Conservation (phyloP, 2,329 filamentous ascomycete species). For the Microcyclosporella mali region DNA sequence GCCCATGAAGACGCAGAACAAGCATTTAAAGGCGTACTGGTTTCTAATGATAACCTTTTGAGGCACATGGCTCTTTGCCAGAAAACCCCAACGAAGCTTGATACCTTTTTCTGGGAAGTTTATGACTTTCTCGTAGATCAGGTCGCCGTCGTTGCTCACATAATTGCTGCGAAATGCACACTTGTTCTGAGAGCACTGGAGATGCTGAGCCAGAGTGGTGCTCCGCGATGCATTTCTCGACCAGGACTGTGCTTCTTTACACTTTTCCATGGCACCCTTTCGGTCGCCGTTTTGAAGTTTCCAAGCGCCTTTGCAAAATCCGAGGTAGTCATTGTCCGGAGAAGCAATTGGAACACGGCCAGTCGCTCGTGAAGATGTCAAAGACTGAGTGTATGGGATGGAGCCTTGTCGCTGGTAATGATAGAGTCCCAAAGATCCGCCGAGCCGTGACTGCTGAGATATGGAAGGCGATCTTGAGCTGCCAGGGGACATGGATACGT, state of each 20-base stretch:
- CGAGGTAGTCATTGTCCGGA: slow-evolving; percentile 27
- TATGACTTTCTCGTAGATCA: slow-evolving; percentile 21
- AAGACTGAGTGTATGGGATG: not conserved
- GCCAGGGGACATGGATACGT: not conserved
- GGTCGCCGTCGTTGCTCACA: slow-evolving; percentile 24
- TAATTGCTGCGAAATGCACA: slow-evolving; percentile 41
- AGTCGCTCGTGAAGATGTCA: not conserved
- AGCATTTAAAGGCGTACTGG: slow-evolving; percentile 37
- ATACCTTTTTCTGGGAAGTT: slow-evolving; percentile 28
- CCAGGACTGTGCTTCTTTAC: slow-evolving; percentile 13
- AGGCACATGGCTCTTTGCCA: slow-evolving; percentile 42
- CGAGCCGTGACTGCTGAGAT: too few relatives aligned
- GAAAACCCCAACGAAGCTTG: slow-evolving; percentile 42
- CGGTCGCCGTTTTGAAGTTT: slow-evolving; percentile 32
- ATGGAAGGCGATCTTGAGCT: too few relatives aligned
- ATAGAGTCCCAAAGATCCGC: too few relatives aligned
- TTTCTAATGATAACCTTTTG: slow-evolving; percentile 25
- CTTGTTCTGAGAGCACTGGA: slow-evolving; percentile 36
- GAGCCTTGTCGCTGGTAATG: not conserved
- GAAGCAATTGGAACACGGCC: slow-evolving; percentile 16
- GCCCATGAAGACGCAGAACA: slow-evolving; percentile 40
- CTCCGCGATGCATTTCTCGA: slow-evolving; percentile 14
- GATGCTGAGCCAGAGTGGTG: slow-evolving; percentile 21
- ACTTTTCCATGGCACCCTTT: slow-evolving; percentile 24
- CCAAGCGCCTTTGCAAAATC: slow-evolving; percentile 44